Evolutionary conservation across 2,329 filamentous ascomycete species (phyloP), one percentile per base, ranked within the genome.

Genomic region (Coniella vitis): DNA sequence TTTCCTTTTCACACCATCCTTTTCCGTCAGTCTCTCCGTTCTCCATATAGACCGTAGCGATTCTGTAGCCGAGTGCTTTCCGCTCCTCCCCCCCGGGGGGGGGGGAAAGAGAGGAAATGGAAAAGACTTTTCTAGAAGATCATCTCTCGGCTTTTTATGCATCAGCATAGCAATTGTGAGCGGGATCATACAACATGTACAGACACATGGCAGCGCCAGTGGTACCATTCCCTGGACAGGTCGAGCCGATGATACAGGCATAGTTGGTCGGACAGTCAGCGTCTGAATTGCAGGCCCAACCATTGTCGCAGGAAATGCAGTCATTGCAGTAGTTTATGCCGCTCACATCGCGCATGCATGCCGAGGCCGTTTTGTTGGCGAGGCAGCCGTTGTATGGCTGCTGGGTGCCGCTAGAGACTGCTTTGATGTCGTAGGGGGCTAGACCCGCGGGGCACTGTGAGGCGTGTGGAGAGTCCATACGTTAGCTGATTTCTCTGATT

Each of bases 311-410:
- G 8, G 39, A 42, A 16, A 42, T 31, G 13, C 39, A 42, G 25
- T 42, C 39, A 22, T 42, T 42, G 25, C 39, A 42, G 22, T 42
- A 42, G 25, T 20, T 42, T 9, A 31, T 32, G n/a, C 39, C 39
- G 39, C 31, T 25, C 2, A 42, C 19, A 10, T 42, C 39, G 25
- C 17, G 22, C 39, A 42, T 42, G 16, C 39, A 42, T 9, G 39
- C 39, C 1, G 39, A 42, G 39, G 8, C 10, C 3, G 22, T 4
- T 22, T 42, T 42, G n/a, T 25, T 25, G 25, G 39, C 22, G 22
- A 42, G 21, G 12, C 39, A 42, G 4, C 22, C 22, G 3, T 14
- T 17, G 25, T 42, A 42, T 14, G 38, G 21, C 21, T 40, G 38
- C 25, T 40, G 38, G 7, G 22, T 42, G n/a, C 39, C 39, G 25